phyloP scores from a whole-genome alignment of 2,329 filamentous ascomycete species.

The Emmonsiellopsis sp. region DNA sequence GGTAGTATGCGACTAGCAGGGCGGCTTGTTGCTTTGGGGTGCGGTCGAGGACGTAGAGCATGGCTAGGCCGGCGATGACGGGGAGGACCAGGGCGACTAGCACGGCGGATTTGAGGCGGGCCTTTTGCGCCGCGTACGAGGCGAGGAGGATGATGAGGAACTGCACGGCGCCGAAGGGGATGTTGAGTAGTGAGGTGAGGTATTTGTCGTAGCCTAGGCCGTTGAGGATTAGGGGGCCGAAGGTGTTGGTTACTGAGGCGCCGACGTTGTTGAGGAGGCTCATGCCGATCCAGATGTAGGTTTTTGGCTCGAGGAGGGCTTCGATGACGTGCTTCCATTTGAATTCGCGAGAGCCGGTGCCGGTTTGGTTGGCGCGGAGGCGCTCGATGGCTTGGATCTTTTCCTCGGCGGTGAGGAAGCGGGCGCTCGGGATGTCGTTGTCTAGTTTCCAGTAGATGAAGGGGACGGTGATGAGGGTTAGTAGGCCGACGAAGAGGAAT shows the following conservation, averaged over 20 bases:
- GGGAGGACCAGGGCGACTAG: constrained; percentile 47
- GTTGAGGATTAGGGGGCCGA: constrained; percentile 54
- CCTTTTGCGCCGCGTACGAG: constrained; percentile 49
- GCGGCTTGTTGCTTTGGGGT: constrained; percentile 30
- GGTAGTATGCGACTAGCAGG: constrained; percentile 53
- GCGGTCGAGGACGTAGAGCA: constrained; percentile 20
- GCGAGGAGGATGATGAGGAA: constrained; percentile 49
- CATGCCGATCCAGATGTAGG: constrained; percentile 52
- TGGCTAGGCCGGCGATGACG: constrained; percentile 47
- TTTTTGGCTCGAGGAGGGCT: constrained; percentile 36
- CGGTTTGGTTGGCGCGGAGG: constrained; percentile 41
- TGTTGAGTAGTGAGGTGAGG: constrained; percentile 52
- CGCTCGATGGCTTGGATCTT: constrained; percentile 39
- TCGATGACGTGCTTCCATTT: constrained; percentile 37
- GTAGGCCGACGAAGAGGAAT: constrained; percentile 52
- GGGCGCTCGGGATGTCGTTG: constrained; percentile 45
- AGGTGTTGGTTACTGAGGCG: constrained; percentile 53
- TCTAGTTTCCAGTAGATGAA: constrained; percentile 53
- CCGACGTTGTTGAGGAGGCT: constrained; percentile 54
- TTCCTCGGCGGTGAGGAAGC: constrained; percentile 38
- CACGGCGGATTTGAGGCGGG: constrained; percentile 48
- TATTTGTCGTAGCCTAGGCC: constrained; percentile 53
- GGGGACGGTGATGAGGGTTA: constrained; percentile 50
- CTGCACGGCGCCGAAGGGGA: constrained; percentile 57
- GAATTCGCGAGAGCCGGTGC: constrained; percentile 37